Conservation (phyloP, 768 basidiomycete species). For the Lactarius vividus region DNA sequence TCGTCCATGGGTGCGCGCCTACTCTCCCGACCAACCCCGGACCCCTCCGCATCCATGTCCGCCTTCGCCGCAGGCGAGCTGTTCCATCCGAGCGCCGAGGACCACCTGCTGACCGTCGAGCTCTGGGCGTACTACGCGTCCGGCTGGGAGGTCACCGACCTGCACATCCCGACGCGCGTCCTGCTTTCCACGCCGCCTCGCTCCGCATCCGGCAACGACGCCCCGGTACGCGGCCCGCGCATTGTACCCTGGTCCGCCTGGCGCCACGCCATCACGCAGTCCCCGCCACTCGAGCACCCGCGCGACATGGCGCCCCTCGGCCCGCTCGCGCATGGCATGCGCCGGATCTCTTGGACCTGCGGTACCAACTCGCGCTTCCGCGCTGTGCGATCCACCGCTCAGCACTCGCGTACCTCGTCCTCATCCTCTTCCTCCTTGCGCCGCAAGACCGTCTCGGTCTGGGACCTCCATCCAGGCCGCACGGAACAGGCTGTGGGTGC, state of each 20-base stretch:
- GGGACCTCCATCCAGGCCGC: slow-evolving; percentile 2
- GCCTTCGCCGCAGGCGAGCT: not conserved
- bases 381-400: not conserved
- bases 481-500: not conserved
- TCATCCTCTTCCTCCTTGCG: not conserved
- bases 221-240: not conserved
- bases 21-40: not conserved
- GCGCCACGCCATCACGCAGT: not conserved
- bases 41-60: not conserved
- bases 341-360: slow-evolving; percentile 3
- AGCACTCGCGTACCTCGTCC: too few species aligned
- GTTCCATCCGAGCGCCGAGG: not conserved
- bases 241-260: not conserved
- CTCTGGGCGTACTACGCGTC: slow-evolving; percentile 4
- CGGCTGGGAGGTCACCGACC: slow-evolving; percentile 8
- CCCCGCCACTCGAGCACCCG: not conserved
- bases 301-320: slow-evolving; percentile 5
- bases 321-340: slow-evolving; percentile 2
- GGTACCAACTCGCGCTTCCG: not conserved
- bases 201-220: not conserved
- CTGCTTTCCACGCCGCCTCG: not conserved
- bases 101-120: not conserved
- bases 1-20: slow-evolving; percentile 5
- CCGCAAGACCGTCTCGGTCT: not conserved
- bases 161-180: slow-evolving; percentile 4